Evolutionary conservation across 2,329 filamentous ascomycete species (phyloP).

Genomic region (Colletotrichum sp.): DNA sequence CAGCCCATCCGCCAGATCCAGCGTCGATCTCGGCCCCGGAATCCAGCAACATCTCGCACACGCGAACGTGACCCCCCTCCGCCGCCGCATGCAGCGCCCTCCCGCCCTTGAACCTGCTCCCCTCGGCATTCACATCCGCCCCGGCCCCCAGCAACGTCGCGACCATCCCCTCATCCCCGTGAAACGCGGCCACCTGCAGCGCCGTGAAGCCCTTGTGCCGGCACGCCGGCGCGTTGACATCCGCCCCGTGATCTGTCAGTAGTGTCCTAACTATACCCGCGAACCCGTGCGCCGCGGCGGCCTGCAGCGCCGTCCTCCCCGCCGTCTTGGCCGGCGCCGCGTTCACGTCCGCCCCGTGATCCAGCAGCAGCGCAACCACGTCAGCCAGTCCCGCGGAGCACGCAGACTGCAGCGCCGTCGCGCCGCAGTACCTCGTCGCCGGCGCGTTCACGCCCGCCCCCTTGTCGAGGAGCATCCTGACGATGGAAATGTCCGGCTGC

Average conservation of each 20-base stretch:
- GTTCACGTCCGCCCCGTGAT: slow-evolving; percentile 37
- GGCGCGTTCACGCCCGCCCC: slow-evolving; percentile 35
- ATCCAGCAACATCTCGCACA: slow-evolving; percentile 35
- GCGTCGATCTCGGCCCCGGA: slow-evolving; percentile 41
- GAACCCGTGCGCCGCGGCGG: slow-evolving; percentile 17
- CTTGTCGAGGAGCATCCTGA: slow-evolving; percentile 29
- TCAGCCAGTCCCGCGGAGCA: slow-evolving; percentile 29
- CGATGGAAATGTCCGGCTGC: slow-evolving; percentile 25
- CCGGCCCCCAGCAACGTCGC: slow-evolving; percentile 23
- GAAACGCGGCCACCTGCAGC: slow-evolving; percentile 36
- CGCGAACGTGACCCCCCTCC: not conserved
- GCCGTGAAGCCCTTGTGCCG: slow-evolving; percentile 32
- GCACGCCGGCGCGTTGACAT: slow-evolving; percentile 22
- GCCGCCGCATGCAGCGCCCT: slow-evolving; percentile 26
- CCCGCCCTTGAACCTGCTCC: slow-evolving; percentile 24
- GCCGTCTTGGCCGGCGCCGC: slow-evolving; percentile 24
- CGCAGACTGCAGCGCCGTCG: slow-evolving; percentile 44
- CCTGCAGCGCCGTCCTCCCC: slow-evolving; percentile 28
- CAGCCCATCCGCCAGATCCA: slow-evolving; percentile 28
- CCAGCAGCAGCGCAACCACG: slow-evolving; percentile 30
- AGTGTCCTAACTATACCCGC: slow-evolving; percentile 8
- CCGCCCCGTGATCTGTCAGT: slow-evolving; percentile 20
- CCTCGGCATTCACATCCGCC: slow-evolving; percentile 27
- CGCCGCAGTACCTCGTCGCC: slow-evolving; percentile 34
- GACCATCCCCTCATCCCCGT: slow-evolving; percentile 36